These are phyloP conservation scores for Exophiala sp. DNA, from an alignment of 2,329 filamentous ascomycete species.

Conservation along the genomic window DNA sequence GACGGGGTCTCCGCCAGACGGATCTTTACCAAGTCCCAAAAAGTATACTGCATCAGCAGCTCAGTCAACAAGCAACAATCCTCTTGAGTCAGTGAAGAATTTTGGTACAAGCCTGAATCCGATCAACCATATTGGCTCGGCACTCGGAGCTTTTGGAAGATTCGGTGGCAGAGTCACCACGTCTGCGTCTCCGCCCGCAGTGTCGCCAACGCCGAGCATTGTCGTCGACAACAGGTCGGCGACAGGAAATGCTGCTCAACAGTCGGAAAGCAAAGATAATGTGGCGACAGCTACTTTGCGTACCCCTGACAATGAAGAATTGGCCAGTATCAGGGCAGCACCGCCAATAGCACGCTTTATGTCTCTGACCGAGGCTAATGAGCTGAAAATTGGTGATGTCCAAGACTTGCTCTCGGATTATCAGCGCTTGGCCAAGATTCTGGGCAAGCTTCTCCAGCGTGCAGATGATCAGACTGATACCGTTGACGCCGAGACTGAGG, in stretches of 20 bases:
- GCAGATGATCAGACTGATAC: constrained; percentile 5
- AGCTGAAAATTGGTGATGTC: constrained; percentile 71
- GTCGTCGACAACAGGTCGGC: constrained; percentile 4
- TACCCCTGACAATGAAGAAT: constrained; percentile 47
- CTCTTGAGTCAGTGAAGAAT: constrained; percentile 77
- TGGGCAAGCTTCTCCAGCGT: constrained; percentile 23
- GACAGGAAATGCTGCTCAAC: constrained; percentile 60
- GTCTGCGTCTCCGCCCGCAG: constrained; percentile 40
- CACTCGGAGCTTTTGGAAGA: constrained; percentile 64
- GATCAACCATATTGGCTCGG: constrained; percentile 62
- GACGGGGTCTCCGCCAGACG: constrained; percentile 28
- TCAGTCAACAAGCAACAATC: constrained; percentile 41
- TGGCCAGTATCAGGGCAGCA: constrained; percentile 30
- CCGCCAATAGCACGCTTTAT: constrained; percentile 71
- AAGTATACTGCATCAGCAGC: constrained; percentile 31
- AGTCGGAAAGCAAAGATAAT: constrained; percentile 48
- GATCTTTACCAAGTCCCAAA: constrained; percentile 29
- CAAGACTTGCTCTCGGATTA: constrained; percentile 70
- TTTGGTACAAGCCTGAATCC: constrained; percentile 79
- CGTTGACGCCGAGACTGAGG: constrained; percentile 5
- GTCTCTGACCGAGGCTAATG: constrained; percentile 65
- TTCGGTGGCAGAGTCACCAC: constrained; percentile 33
- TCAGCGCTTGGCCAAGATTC: constrained; percentile 57
- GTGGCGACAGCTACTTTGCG: constrained; percentile 30
- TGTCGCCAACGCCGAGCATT: constrained; percentile 38